Percentiles rank a stretch among this genome's conserved stretches.
Evolutionary conservation across 805 yeast genomes (phyloP).

Genomic region (Zygoascus flipseniorum): DNA sequence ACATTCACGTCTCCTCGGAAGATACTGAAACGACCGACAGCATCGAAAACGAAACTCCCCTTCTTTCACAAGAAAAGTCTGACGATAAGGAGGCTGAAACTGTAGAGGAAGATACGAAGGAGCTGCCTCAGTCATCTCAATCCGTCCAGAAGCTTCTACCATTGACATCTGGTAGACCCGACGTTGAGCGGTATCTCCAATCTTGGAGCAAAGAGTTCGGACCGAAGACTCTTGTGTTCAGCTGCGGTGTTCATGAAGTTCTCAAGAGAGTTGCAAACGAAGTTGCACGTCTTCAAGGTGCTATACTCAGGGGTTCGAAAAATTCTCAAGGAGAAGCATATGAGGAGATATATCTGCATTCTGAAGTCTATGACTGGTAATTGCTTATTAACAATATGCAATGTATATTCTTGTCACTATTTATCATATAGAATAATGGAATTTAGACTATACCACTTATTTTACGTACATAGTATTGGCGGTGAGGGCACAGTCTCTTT

Average conservation of each 20-base stretch:
- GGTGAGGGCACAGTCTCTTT: too few species aligned
- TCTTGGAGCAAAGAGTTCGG: conserved; percentile 11
- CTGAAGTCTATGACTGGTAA: conserved; percentile 14
- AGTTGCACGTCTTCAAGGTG: conserved; percentile 10
- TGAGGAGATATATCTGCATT: conserved; percentile 13
- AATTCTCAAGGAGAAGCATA: conserved; percentile 4
- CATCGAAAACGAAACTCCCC: not conserved
- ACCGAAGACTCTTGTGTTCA: conserved; percentile 6
- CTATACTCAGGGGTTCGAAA: conserved; percentile 5
- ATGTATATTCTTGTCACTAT: not conserved
- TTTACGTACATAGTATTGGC: too few species aligned
- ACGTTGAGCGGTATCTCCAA: not conserved
- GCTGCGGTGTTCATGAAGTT: conserved; percentile 8
- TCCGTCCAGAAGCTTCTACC: not conserved
- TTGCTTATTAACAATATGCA: not conserved
- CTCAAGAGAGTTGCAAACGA: conserved; percentile 9
- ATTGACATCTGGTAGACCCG: conserved; percentile 5
- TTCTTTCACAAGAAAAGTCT: not conserved
- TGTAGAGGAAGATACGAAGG: not conserved
- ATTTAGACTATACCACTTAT: too few species aligned
- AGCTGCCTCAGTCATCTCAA: not conserved
- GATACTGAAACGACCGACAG: not conserved
- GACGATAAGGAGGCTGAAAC: not conserved
- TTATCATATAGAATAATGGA: too few species aligned
- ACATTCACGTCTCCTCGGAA: not conserved